Evolutionary conservation across 345 rosid genomes (phyloP).

Genomic region (Luvunga scandens): DNA sequence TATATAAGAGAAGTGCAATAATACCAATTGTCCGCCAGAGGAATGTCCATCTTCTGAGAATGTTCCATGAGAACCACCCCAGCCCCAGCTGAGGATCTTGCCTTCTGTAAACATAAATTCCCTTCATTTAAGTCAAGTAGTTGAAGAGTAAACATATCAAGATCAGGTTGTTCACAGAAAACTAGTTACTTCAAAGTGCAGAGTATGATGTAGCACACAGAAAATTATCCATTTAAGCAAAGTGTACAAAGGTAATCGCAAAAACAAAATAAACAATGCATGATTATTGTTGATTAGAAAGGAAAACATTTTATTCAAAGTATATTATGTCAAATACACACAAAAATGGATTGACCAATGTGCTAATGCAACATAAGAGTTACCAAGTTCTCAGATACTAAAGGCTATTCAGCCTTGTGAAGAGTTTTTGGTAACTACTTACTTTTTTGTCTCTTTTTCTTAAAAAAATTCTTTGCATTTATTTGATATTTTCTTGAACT

Average conservation of each 20-base stretch:
- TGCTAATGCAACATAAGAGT: too few relatives aligned
- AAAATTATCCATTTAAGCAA: background rate
- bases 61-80: constrained; percentile 96
- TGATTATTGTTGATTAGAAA: too few relatives aligned
- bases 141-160: background rate
- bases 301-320: too few relatives aligned
- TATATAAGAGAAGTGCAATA: constrained; percentile 20
- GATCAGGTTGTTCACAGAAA: background rate
- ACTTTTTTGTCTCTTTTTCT: too few relatives aligned
- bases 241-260: background rate
- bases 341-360: too few relatives aligned
- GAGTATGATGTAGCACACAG: background rate
- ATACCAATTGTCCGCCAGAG: constrained; percentile 94
- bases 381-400: too few relatives aligned
- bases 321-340: too few relatives aligned
- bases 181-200: background rate
- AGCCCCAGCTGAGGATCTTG: constrained; percentile 86
- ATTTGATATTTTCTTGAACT: too few relatives aligned
- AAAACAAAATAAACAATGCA: background rate
- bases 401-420: too few relatives aligned
- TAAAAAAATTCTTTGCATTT: too few relatives aligned
- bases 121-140: background rate
- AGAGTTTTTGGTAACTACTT: too few relatives aligned
- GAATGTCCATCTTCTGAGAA: constrained; percentile 90
- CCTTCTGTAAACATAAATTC: constrained; percentile 45